phyloP scores from a whole-genome alignment of 352 stramenopile genomes.

The Chrysophaeum taylorii region DNA sequence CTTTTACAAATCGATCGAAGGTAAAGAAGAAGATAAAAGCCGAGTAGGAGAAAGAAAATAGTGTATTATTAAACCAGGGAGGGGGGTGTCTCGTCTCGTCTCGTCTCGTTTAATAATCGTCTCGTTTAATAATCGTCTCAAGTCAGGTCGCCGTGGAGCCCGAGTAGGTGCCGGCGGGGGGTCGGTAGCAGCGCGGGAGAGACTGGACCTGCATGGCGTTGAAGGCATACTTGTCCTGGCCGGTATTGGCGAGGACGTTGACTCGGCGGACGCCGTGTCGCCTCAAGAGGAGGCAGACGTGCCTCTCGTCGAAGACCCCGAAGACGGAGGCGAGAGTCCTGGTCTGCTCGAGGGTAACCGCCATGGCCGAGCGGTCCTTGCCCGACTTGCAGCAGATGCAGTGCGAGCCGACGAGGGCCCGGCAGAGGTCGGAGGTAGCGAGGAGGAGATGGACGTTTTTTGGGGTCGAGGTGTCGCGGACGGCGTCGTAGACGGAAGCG shows the following conservation, averaged over 20 bases:
- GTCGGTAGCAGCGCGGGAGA: constrained; percentile 73
- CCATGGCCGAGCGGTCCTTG: constrained; percentile 83
- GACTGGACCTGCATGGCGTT: constrained; percentile 76
- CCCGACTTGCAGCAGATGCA: constrained; percentile 81
- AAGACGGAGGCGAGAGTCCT: constrained; percentile 43
- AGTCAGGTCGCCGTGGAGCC: constrained; percentile 23
- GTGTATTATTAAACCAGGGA: no score
- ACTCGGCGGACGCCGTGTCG: constrained; percentile 25
- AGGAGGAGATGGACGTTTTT: constrained; percentile 33
- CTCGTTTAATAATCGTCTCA: constrained; percentile 1
- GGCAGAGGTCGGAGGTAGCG: constrained; percentile 36
- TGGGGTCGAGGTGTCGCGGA: constrained; percentile 9
- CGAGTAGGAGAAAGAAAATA: no score
- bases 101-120: no score
- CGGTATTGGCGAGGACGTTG: constrained; percentile 55
- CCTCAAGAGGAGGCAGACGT: constrained; percentile 21
- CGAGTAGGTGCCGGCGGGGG: constrained; percentile 53
- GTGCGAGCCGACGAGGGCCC: constrained; percentile 61
- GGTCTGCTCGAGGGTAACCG: constrained; percentile 75
- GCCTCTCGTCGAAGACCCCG: constrained; percentile 20
- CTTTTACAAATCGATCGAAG: no score
- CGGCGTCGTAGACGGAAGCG: neutral
- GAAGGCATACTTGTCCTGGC: constrained; percentile 77
- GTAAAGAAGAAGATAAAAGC: no score
- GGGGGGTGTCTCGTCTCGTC: no score